Conservation (phyloP, 2,329 filamentous ascomycete genomes). For the Talaromyces sp. region DNA sequence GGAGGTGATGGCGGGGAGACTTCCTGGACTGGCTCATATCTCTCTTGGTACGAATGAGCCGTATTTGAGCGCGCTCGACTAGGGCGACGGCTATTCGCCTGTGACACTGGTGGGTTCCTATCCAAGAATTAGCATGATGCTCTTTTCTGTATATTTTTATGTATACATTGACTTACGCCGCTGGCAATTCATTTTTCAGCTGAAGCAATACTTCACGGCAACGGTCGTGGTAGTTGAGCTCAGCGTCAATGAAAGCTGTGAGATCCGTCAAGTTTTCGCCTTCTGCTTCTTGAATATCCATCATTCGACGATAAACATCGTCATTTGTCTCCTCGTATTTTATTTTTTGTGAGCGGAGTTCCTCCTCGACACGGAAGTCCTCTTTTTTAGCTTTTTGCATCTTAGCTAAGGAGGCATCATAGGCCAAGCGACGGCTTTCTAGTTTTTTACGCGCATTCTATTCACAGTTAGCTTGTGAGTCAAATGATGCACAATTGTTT, state of each 20-base stretch:
- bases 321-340: slow-evolving; percentile 96
- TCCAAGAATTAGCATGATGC: slow-evolving; percentile 19
- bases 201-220: slow-evolving; percentile 78
- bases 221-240: slow-evolving; percentile 86
- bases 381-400: slow-evolving; percentile 92
- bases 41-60: slow-evolving; percentile 60
- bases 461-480: slow-evolving; percentile 2
- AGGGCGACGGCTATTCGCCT: slow-evolving; percentile 39
- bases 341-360: slow-evolving; percentile 82
- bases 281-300: slow-evolving; percentile 93
- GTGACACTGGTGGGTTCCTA: slow-evolving; percentile 28
- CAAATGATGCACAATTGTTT: neutral
- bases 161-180: slow-evolving; percentile 46
- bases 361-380: slow-evolving; percentile 89
- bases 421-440: slow-evolving; percentile 81
- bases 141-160: neutral
- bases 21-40: slow-evolving; percentile 57
- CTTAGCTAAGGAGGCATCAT: slow-evolving; percentile 84
- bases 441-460: slow-evolving; percentile 87
- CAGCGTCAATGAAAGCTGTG: slow-evolving; percentile 76
- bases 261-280: slow-evolving; percentile 77
- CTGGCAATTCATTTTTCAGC: slow-evolving; percentile 67
- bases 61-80: slow-evolving; percentile 61
- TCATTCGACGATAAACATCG: slow-evolving; percentile 87
- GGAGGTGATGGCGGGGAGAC: slow-evolving; percentile 49